Conservation (phyloP, 495 filamentous ascomycete genomes). For the Neurospora sp. region DNA sequence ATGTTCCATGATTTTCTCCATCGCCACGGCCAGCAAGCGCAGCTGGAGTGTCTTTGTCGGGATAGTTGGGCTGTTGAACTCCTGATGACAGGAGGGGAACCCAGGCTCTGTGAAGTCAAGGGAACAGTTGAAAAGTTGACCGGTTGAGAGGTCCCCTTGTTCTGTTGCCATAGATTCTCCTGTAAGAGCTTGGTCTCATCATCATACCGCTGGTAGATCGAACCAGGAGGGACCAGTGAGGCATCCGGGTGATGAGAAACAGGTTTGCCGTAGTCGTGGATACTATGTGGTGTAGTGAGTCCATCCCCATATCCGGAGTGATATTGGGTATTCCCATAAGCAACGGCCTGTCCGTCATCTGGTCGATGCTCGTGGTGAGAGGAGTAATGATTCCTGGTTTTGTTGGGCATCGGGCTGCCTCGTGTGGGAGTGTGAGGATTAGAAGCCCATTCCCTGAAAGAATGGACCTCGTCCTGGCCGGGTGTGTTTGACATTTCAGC, state of each 20-base stretch:
- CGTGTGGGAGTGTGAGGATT: background rate
- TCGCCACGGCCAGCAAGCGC: constrained; percentile 2
- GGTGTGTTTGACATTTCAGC: background rate
- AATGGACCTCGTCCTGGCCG: background rate
- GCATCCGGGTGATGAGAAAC: background rate
- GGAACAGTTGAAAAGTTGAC: background rate
- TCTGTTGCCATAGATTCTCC: background rate
- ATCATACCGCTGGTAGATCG: background rate
- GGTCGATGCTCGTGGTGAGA: background rate
- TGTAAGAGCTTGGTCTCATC: background rate
- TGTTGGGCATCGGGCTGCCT: background rate
- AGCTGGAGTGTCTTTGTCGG: background rate
- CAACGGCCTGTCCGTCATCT: background rate
- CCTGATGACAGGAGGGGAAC: background rate
- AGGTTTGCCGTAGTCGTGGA: background rate
- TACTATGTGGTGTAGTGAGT: background rate
- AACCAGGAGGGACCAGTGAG: background rate
- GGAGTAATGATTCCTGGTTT: background rate
- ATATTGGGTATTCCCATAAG: background rate
- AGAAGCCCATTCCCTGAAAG: background rate
- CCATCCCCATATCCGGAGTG: background rate
- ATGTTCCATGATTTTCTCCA: constrained; percentile 22
- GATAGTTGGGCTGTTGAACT: background rate
- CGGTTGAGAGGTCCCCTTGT: background rate
- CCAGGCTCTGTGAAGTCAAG: background rate